phyloP scores from a whole-genome alignment of 108 stramenopile genomes.

The Cyclotella sp. region DNA sequence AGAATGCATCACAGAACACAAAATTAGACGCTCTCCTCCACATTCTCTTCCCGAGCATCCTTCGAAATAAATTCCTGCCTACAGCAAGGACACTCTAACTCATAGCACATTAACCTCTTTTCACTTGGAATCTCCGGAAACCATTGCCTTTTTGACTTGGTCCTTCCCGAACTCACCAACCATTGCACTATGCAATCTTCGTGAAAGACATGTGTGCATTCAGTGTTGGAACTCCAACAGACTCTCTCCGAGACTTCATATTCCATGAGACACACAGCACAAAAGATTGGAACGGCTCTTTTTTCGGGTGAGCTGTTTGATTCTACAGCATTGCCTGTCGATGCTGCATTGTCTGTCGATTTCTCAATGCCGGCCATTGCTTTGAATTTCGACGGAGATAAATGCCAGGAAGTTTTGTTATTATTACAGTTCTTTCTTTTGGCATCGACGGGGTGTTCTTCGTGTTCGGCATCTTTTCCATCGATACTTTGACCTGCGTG shows the following conservation, averaged over 20 bases:
- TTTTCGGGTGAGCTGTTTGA: neutral
- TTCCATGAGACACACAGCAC: slow-evolving; percentile 63
- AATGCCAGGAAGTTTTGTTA: neutral
- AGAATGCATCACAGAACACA: too few species aligned
- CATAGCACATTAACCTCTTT: slow-evolving; percentile 38
- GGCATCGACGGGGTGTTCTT: neutral
- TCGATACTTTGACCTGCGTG: slow-evolving; percentile 1
- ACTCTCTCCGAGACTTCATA: slow-evolving; percentile 57
- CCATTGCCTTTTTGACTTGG: slow-evolving; percentile 35
- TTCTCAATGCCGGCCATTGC: neutral
- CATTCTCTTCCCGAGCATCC: neutral
- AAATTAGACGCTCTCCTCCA: neutral
- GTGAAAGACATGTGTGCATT: slow-evolving; percentile 57
- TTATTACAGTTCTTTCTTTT: neutral
- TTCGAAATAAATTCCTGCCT: slow-evolving; percentile 58
- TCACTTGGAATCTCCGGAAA: slow-evolving; percentile 37
- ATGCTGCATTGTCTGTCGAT: neutral
- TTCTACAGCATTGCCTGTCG: neutral
- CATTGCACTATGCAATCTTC: slow-evolving; percentile 53
- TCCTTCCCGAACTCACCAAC: slow-evolving; percentile 53
- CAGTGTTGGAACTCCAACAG: slow-evolving; percentile 63
- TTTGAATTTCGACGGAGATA: neutral
- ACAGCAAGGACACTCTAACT: slow-evolving; percentile 72
- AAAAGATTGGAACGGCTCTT: slow-evolving; percentile 62
- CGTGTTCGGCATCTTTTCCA: neutral